Conservation (phyloP, 805 yeast genomes). For the Suhomyces sp. region DNA sequence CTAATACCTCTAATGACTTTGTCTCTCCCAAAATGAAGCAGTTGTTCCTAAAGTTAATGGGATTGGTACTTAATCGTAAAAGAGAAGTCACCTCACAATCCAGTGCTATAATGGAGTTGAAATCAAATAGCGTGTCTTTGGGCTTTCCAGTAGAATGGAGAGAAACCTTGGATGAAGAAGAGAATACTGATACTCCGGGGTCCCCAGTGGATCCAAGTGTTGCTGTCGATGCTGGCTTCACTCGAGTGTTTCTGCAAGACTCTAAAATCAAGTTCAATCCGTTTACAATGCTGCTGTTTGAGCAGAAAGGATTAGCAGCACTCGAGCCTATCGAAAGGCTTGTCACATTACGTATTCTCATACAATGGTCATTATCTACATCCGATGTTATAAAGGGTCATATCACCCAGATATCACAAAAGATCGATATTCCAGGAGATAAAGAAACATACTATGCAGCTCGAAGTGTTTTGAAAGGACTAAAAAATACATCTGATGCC, state of each 20-base stretch:
- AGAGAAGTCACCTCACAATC: slow-evolving; percentile 20
- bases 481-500: slow-evolving; percentile 27
- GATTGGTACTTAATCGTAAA: slow-evolving; percentile 37
- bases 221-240: slow-evolving; percentile 16
- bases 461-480: slow-evolving; percentile 35
- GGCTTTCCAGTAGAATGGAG: slow-evolving; percentile 44
- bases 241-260: slow-evolving; percentile 4
- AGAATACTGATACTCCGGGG: slow-evolving; percentile 6
- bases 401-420: slow-evolving; percentile 21
- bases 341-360: slow-evolving; percentile 33
- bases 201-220: slow-evolving; percentile 23
- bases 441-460: slow-evolving; percentile 37
- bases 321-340: slow-evolving; percentile 34
- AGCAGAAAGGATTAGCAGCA: slow-evolving; percentile 31
- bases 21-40: slow-evolving; percentile 32
- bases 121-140: slow-evolving; percentile 19
- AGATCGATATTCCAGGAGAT: slow-evolving; percentile 39
- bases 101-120: slow-evolving; percentile 35
- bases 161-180: slow-evolving; percentile 12
- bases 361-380: slow-evolving; percentile 34
- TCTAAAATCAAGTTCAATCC: slow-evolving; percentile 20
- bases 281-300: slow-evolving; percentile 24
- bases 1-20: too few species aligned
- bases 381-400: slow-evolving; percentile 28
- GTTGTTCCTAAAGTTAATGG: slow-evolving; percentile 30